phyloP scores from a whole-genome alignment of 2,329 filamentous ascomycete genomes.

The Tolypocladium guangdongense region DNA sequence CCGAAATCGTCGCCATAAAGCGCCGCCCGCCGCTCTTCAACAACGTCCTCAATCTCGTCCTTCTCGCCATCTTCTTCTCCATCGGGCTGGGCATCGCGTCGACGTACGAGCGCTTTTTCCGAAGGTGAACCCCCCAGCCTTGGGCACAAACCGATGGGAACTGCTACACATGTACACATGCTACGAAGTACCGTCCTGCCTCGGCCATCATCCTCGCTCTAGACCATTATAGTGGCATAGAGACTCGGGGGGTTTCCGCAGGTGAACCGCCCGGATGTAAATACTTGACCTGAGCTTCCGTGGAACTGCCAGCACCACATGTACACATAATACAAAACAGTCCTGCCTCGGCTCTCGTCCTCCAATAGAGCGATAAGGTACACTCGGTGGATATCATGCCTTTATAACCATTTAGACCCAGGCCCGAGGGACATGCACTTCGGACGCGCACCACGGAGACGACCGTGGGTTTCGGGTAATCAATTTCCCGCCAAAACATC shows the following conservation, averaged over 20 bases:
- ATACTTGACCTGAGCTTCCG: no score
- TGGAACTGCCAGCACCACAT: no score
- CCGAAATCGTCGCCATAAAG: conserved; percentile 30
- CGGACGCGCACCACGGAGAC: not conserved
- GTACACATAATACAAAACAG: no score
- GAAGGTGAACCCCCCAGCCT: no score
- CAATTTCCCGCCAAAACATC: not conserved
- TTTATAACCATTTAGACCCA: no score
- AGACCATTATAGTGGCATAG: not conserved
- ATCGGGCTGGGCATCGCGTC: conserved; percentile 13
- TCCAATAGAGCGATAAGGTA: no score
- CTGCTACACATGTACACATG: not conserved
- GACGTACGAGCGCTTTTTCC: not conserved
- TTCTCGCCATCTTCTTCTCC: conserved; percentile 16
- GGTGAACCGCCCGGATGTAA: no score
- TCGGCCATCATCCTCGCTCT: not conserved
- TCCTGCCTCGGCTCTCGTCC: no score
- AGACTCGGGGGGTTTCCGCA: not conserved
- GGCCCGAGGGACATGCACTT: no score
- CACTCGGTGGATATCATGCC: no score
- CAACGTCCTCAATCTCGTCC: conserved; percentile 17
- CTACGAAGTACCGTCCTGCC: not conserved
- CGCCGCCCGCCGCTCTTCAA: conserved; percentile 16
- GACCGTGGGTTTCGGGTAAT: not conserved
- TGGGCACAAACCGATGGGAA: not conserved